These are phyloP conservation scores for Blastocystis sp. DNA, from an alignment of 352 stramenopile species.

Conservation along the genomic window DNA sequence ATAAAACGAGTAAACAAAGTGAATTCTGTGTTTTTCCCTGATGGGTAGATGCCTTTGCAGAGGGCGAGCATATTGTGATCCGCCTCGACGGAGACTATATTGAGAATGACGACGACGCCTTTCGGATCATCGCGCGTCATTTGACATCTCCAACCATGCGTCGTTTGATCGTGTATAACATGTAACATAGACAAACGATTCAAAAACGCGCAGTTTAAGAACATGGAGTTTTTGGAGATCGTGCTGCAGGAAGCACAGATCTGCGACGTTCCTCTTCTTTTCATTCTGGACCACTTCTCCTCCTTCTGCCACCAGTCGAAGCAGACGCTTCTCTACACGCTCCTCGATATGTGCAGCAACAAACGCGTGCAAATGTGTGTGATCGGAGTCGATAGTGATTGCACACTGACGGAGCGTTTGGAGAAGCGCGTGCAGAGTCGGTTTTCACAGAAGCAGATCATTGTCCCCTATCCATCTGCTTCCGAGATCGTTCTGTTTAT, in stretches of 20 bases:
- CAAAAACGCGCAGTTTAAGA: constrained; percentile 24
- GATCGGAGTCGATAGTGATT: constrained; percentile 2
- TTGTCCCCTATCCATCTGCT: neutral
- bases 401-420: neutral
- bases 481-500: neutral
- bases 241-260: constrained; percentile 35
- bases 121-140: neutral
- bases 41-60: neutral
- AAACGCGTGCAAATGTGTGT: constrained; percentile 3
- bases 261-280: constrained; percentile 5
- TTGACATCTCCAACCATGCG: constrained; percentile 23
- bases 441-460: constrained; percentile 20
- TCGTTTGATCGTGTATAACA: neutral
- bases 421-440: constrained; percentile 31
- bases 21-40: neutral
- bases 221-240: constrained; percentile 34
- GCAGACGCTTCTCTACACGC: constrained; percentile 42
- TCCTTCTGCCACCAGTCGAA: constrained; percentile 42
- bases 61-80: constrained; percentile 11
- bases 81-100: constrained; percentile 28
- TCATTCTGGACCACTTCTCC: constrained; percentile 41
- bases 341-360: constrained; percentile 35
- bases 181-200: constrained; percentile 5
- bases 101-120: constrained; percentile 22
- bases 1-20: neutral